phyloP scores from a whole-genome alignment of 345 rosid species.

The Hevea brasiliensis region DNA sequence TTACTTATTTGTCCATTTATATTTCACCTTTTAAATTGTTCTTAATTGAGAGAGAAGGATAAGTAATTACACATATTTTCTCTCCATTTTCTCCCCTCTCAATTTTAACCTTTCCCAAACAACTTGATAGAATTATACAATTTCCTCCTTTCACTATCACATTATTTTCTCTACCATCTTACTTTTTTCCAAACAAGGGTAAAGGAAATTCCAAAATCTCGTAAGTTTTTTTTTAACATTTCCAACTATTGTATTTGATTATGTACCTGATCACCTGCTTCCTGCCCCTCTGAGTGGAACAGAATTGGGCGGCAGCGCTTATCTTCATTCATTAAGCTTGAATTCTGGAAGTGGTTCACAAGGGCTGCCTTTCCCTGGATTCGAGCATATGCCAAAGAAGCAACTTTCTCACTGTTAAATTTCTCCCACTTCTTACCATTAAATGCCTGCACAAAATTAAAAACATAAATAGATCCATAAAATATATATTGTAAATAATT shows the following conservation, averaged over 20 bases:
- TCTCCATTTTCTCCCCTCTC: too few species aligned
- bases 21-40: too few species aligned
- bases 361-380: conserved; percentile 95
- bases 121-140: too few species aligned
- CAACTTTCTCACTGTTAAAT: conserved; percentile 94
- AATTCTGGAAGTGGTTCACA: conserved; percentile 82
- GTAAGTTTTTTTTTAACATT: background rate
- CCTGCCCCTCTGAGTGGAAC: conserved; percentile 66
- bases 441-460: conserved; percentile 57
- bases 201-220: background rate
- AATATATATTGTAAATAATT: background rate
- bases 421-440: conserved; percentile 95
- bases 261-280: conserved; percentile 56
- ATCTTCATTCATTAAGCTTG: conserved; percentile 81
- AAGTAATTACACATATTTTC: too few species aligned
- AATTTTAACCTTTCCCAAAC: too few species aligned
- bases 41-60: too few species aligned
- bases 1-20: too few species aligned
- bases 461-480: background rate
- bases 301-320: conserved; percentile 78
- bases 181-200: background rate
- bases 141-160: too few species aligned
- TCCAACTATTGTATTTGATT: background rate
- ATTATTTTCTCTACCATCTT: too few species aligned
- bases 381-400: conserved; percentile 84